A percentile compares a stretch with the other conserved stretches of the same genome.
These are phyloP conservation scores for Trichoderma semiorbis DNA, from an alignment of 2,329 filamentous ascomycete species.

Conservation along the genomic window DNA sequence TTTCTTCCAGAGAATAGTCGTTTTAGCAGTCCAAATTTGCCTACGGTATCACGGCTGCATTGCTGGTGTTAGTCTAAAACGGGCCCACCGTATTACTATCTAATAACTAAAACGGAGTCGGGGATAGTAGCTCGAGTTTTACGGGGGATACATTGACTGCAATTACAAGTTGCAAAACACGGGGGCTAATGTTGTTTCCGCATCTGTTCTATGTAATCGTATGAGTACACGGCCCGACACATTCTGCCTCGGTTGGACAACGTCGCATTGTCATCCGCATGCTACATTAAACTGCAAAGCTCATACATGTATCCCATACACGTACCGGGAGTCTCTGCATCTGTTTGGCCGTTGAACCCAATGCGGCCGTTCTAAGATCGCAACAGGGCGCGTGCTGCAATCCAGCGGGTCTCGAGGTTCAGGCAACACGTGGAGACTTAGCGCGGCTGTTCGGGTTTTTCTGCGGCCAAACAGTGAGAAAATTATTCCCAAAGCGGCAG, in stretches of 20 bases:
- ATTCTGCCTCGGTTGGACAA: background rate
- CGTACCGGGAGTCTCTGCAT: background rate
- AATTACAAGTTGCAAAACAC: background rate
- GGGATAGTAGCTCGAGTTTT: background rate
- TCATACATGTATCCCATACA: background rate
- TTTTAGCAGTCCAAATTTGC: background rate
- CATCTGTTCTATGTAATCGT: background rate
- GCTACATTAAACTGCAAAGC: background rate
- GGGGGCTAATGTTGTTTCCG: background rate
- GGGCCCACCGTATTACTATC: background rate
- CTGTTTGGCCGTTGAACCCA: background rate
- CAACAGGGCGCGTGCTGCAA: background rate
- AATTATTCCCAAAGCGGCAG: background rate
- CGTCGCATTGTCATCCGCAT: background rate
- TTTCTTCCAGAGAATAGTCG: background rate
- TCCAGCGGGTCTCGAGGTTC: background rate
- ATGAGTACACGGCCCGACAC: background rate
- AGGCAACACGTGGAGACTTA: background rate
- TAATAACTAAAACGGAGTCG: background rate
- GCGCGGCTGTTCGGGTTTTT: background rate
- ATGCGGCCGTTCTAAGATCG: background rate
- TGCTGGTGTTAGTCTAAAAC: background rate
- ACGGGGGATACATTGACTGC: background rate
- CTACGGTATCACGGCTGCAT: background rate
- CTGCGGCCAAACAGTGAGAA: conserved; percentile 2